Base-by-base conservation (phyloP, 2,329 filamentous ascomycete species). In the Chalaropsis thielavioides region DNA sequence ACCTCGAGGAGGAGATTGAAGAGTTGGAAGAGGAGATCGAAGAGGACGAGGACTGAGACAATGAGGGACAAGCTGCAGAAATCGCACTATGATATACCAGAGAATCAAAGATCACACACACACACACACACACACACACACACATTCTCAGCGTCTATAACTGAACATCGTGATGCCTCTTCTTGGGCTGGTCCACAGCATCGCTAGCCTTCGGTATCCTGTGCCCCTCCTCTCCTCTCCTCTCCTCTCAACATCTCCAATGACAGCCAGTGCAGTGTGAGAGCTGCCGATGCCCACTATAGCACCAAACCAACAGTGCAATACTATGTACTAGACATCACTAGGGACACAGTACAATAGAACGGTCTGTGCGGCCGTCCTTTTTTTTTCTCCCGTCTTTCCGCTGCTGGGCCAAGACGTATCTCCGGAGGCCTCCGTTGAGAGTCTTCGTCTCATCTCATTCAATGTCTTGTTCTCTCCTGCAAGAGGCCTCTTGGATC, bases 1-100 rank as follows among this genome's bases (percentile, higher is more conserved):
- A 74, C 1, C 75, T 74, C 64, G 74, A 72, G 3, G 76, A 83
- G 71, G 77, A 78, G 22, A 56, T 56, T n/a, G 51, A 56, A 8
- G 66, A 67, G 22, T 59, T 62, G 49, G 49, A 80, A 65, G 73
- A 78, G 60, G 79, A 83, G 70, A 76, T 76, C 61, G 78, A 79
- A 62, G 77, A 80, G 68, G 78, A 78, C 63, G 71, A 70, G 1
- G 77, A 78, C 43, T 72, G 70, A n/a, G 71, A 70, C 19, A 40
- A n/a, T 24, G 27, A 17, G 13, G 15, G 22, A 27, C 11, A 11
- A 15, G 11, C 27, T 31, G 3, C 46, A 19, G 22, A 56, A 22
- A 56, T 1, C 6, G 8, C 24, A 24, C 51, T 7, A 24, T 15
- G n/a, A n/a, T n/a, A n/a, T n/a, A n/a, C n/a, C n/a, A n/a, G n/a